Base-by-base conservation (phyloP, 148 eudicot genomes). In the Rhododendron ferrugineum region DNA sequence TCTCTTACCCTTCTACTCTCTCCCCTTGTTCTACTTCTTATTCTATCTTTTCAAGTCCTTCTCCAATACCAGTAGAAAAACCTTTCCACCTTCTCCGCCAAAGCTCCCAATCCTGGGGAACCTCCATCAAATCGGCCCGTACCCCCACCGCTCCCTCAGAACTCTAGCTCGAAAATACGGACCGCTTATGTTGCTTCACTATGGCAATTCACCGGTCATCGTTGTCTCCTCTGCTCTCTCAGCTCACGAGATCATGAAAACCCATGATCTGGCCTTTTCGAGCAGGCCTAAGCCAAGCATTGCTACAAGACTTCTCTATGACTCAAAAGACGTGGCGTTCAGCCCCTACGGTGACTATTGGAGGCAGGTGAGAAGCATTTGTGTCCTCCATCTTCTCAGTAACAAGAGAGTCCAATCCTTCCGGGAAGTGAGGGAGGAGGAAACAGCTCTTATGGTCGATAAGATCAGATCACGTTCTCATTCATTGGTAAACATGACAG, bases 321-420 rank as follows among this genome's bases (percentile, higher is more conserved):
- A 84, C 70, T 28, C 11, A 0, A 84, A 40, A 18, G 91, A 91
- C 36, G 84, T 91, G 3, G 84, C 86, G 15, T 77, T 80, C 23
- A 89, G 86, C 58, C 90, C 93, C 18, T 92, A 91, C 47, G 91
- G 93, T 58, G 93, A 88, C 20, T 88, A 89, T 62, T 93, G 94
- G 93, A 85, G 94, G 84, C 92, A 90, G 37, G 80, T 90, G 74
- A 89, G 85, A 76, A 89, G 91, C 84, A 87, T 91, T 34, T 90
- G 84, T 83, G 88, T 90, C 34, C 88, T 89, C 66, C 91, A 90
- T 75, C 88, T 93, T 50, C 74, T 88, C 77, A 91, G 93, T 79
- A 90, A 28, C 16, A 70, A 30, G 36, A 70, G 36, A 20, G 75
- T 70, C 36, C 20, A 70, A 13, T 70, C 75, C 18, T 70, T 87